These are phyloP conservation scores for Ottelia alismoides DNA, from an alignment of 106 monocot species.

Conservation along the genomic window DNA sequence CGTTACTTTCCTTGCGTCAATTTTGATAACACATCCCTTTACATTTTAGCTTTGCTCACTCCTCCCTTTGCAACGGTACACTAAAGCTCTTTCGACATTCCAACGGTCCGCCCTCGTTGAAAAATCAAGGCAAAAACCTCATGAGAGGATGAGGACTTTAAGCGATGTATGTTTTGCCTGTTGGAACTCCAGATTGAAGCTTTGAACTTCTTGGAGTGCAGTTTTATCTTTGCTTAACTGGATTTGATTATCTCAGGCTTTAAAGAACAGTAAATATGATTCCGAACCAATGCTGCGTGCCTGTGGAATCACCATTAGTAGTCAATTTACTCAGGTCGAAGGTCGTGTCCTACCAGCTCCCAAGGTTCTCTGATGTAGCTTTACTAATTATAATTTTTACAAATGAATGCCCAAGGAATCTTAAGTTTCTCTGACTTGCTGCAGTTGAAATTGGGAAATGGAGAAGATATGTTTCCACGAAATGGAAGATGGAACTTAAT, in stretches of 20 bases:
- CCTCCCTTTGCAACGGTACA: slow-evolving; percentile 71
- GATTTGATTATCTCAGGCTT: slow-evolving; percentile 25
- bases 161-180: slow-evolving; percentile 21
- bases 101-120: slow-evolving; percentile 73
- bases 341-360: slow-evolving; percentile 67
- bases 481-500: slow-evolving; percentile 93
- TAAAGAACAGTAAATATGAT: slow-evolving; percentile 52
- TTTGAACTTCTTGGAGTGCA: neutral
- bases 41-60: slow-evolving; percentile 50
- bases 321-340: slow-evolving; percentile 57
- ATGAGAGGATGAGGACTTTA: slow-evolving; percentile 55
- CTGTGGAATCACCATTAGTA: slow-evolving; percentile 47
- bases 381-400: neutral
- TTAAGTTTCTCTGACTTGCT: neutral
- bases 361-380: slow-evolving; percentile 1
- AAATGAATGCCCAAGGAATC: too few species aligned
- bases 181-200: neutral
- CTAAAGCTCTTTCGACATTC: slow-evolving; percentile 45
- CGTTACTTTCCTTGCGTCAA: neutral
- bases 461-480: slow-evolving; percentile 44
- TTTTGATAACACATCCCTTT: too few species aligned
- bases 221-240: too few species aligned
- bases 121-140: slow-evolving; percentile 82
- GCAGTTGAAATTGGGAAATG: slow-evolving; percentile 69
- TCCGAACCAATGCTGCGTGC: slow-evolving; percentile 54